Base-by-base conservation (phyloP, 495 filamentous ascomycete species). In the Amorphotheca resinae region DNA sequence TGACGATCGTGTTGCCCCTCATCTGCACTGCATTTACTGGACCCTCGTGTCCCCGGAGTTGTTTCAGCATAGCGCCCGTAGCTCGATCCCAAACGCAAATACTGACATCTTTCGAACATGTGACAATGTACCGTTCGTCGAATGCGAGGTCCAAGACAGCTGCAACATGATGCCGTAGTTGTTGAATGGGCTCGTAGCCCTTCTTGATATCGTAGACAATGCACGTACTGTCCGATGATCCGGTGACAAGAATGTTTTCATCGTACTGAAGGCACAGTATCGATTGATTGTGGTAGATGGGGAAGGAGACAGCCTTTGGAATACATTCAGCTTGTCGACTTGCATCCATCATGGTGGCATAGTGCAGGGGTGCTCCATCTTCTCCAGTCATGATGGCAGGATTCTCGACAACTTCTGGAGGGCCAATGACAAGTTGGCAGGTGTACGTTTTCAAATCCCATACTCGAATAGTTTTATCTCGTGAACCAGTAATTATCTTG, bases 11-110 rank as follows among this genome's bases (percentile, higher is more conserved):
- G 56, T 95, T 86, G 43, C 86, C 89, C 37, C 87, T 82, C 48
- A 98, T 71, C 56, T 95, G 87, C 2, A 98, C 84, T 7, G 91
- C 91, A 52, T 98, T 98, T 34, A 98, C 91, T 2, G 91, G 91
- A 0, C 87, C 93, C 0, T 70, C 64, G 60, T 98, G 91, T 4
- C 89, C 91, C 30, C 69, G 68, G 30, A 98, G 69, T 51, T 80
- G 80, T 46, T 80, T 79, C 33, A 91, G 60, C 16, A 87, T 66
- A 3, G 63, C 64, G 33, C 84, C 82, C 0, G 83, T 91, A 9
- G 69, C 60, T 37, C 89, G 82, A 51, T 94, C 84, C 91, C 91
- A 98, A 15, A 96, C 76, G 59, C 84, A 87, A 56, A 98, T 87
- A 9, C 73, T 84, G 31, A 78, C 74, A 63, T 98, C 91, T 62